Conservation (phyloP, 129 eudicot genomes). For the Lactuca saligna region DNA sequence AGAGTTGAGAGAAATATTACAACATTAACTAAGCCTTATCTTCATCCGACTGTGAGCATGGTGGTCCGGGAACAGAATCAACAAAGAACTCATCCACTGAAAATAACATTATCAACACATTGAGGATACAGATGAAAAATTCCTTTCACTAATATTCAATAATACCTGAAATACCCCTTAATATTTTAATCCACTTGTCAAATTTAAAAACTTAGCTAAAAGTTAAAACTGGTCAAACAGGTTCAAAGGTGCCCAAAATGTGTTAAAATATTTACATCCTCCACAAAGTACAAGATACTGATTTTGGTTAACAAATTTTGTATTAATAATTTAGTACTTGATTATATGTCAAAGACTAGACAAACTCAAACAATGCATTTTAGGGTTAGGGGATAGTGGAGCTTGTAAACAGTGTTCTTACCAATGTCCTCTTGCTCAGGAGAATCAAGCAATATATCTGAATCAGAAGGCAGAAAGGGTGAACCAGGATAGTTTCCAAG, state of each 20-base stretch:
- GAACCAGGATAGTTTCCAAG: slow-evolving; percentile 98
- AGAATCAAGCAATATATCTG: slow-evolving; percentile 93
- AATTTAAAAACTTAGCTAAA: no score
- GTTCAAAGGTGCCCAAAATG: background rate
- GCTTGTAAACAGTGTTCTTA: slow-evolving; percentile 23
- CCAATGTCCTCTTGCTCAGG: slow-evolving; percentile 94
- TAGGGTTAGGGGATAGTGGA: background rate
- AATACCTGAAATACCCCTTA: background rate
- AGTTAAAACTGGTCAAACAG: background rate
- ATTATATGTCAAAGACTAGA: background rate
- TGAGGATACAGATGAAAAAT: background rate
- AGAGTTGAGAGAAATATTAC: slow-evolving; percentile 15
- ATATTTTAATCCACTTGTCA: background rate
- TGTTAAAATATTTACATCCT: no score
- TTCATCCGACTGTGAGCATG: slow-evolving; percentile 45
- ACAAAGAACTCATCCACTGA: slow-evolving; percentile 80
- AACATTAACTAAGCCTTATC: slow-evolving; percentile 33
- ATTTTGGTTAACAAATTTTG: no score
- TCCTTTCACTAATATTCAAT: background rate
- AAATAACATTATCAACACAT: slow-evolving; percentile 2
- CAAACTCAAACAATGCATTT: background rate
- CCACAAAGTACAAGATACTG: no score
- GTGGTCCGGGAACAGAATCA: slow-evolving; percentile 54
- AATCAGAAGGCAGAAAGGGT: slow-evolving; percentile 93
- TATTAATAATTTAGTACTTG: no score